These are phyloP conservation scores for Mycosarcoma maydis DNA, from an alignment of 1,284 basidiomycete species.

Conservation along the genomic window DNA sequence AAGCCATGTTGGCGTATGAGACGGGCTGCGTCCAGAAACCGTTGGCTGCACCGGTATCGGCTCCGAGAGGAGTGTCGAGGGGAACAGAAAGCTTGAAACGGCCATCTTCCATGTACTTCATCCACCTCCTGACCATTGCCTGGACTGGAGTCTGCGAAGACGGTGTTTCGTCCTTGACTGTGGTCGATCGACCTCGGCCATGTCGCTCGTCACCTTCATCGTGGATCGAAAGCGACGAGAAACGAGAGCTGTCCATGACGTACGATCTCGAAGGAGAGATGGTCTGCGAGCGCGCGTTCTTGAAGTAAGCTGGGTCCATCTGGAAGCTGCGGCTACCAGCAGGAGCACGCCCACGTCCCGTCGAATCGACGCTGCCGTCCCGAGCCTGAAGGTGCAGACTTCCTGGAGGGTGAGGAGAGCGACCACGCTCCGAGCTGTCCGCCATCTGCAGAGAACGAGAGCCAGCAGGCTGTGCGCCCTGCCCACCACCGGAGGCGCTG, in stretches of 20 bases:
- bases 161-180: slow-evolving; percentile 44
- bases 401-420: slow-evolving; percentile 45
- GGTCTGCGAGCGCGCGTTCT: slow-evolving; percentile 48
- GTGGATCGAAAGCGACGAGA: slow-evolving; percentile 50
- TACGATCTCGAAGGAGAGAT: slow-evolving; percentile 57
- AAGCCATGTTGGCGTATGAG: slow-evolving; percentile 55
- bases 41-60: slow-evolving; percentile 39
- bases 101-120: slow-evolving; percentile 75
- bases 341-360: slow-evolving; percentile 38
- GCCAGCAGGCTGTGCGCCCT: slow-evolving; percentile 17
- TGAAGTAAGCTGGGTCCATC: slow-evolving; percentile 61
- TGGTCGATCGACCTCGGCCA: slow-evolving; percentile 42
- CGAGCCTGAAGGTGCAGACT: slow-evolving; percentile 42
- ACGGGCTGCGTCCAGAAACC: slow-evolving; percentile 61
- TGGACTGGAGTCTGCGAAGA: slow-evolving; percentile 68
- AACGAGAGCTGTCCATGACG: slow-evolving; percentile 54
- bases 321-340: slow-evolving; percentile 45
- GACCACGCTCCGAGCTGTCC: slow-evolving; percentile 33
- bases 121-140: slow-evolving; percentile 79
- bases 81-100: slow-evolving; percentile 80
- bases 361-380: slow-evolving; percentile 51
- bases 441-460: slow-evolving; percentile 47
- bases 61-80: slow-evolving; percentile 74
- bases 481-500: slow-evolving; percentile 22
- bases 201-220: slow-evolving; percentile 41